These are phyloP conservation scores for Heracleum sosnowskyi DNA, from an alignment of 129 eudicot species.

Conservation along the genomic window DNA sequence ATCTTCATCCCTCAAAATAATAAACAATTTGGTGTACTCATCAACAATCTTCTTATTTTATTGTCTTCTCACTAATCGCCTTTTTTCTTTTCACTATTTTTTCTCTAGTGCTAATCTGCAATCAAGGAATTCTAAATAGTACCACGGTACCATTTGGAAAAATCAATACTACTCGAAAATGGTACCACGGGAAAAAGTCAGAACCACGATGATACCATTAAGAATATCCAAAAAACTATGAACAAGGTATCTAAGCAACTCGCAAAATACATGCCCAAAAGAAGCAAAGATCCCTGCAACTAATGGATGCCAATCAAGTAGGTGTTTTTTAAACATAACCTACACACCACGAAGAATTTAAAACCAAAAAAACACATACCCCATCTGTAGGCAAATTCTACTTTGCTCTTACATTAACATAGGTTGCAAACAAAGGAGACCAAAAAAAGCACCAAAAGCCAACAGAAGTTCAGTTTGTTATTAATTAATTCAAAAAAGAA, in stretches of 20 bases:
- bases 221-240: not conserved
- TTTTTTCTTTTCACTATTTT: not conserved
- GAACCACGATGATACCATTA: not conserved
- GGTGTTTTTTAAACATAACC: not conserved
- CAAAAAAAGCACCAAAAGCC: not conserved
- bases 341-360: not conserved
- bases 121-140: not conserved
- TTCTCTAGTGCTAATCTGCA: not conserved
- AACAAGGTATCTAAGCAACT: not conserved
- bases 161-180: not conserved
- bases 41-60: not conserved
- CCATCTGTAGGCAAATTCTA: not conserved
- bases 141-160: not conserved
- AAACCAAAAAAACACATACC: not conserved
- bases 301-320: not conserved
- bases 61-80: not conserved
- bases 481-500: no score
- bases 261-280: not conserved
- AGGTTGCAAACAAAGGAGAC: not conserved
- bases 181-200: not conserved
- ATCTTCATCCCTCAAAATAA: not conserved
- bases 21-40: no score
- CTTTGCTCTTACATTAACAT: not conserved
- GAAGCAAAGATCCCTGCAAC: not conserved
- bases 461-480: not conserved